Conservation (phyloP, 495 filamentous ascomycete genomes). For the Thozetella sp. region DNA sequence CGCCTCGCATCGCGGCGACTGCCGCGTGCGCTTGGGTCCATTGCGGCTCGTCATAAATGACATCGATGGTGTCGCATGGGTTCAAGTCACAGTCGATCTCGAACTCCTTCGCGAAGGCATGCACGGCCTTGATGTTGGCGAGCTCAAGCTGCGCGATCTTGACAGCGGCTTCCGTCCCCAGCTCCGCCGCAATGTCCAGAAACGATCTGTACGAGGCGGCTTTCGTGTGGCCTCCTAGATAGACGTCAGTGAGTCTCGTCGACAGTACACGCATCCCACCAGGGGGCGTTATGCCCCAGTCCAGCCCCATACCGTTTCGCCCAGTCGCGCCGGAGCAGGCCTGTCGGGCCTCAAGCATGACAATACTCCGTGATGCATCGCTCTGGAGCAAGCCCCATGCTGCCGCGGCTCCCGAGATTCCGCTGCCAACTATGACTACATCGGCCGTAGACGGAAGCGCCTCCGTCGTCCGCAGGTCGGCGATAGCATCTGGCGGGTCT, state of each 20-base stretch:
- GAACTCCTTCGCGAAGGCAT: slow-evolving; percentile 52
- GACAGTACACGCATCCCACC: not conserved
- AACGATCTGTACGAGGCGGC: slow-evolving; percentile 62
- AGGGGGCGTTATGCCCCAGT: not conserved
- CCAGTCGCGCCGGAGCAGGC: slow-evolving; percentile 62
- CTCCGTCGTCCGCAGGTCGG: slow-evolving; percentile 50
- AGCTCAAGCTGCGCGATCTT: slow-evolving; percentile 60
- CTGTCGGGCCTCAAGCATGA: slow-evolving; percentile 63
- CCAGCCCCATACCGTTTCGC: slow-evolving; percentile 47
- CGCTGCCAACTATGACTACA: slow-evolving; percentile 68
- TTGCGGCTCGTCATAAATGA: slow-evolving; percentile 52
- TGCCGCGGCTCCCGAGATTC: slow-evolving; percentile 66
- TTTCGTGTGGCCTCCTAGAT: slow-evolving; percentile 66
- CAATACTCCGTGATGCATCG: slow-evolving; percentile 22
- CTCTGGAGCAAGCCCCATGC: slow-evolving; percentile 56
- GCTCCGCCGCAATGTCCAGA: slow-evolving; percentile 33
- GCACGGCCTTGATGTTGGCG: slow-evolving; percentile 56
- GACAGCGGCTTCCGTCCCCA: slow-evolving; percentile 43
- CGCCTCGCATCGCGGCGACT: slow-evolving; percentile 44
- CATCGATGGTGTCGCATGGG: slow-evolving; percentile 57
- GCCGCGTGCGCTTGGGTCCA: slow-evolving; percentile 41
- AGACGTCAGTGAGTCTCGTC: not conserved
- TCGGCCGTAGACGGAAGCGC: slow-evolving; percentile 50
- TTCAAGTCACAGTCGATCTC: slow-evolving; percentile 51
- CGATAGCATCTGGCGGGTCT: slow-evolving; percentile 56